Base-by-base conservation (phyloP, 441 rosid species). In the Caryocar brasiliense region DNA sequence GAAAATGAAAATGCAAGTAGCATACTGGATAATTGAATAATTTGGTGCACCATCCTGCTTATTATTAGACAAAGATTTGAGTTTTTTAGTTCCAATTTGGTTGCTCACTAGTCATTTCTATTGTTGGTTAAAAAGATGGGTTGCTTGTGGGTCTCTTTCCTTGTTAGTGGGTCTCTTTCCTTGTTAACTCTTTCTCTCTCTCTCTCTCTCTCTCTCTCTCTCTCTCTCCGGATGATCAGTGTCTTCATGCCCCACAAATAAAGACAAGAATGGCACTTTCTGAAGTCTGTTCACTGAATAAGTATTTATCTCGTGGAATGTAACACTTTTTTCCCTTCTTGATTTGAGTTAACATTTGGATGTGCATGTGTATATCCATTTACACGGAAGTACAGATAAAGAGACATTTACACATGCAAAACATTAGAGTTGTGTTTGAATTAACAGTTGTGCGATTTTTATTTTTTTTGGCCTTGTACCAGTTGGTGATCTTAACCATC, bases 401-500 rank as follows among this genome's bases (percentile, higher is more conserved):
- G n/a, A n/a, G n/a, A n/a, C n/a, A n/a, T n/a, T n/a, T n/a, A n/a
- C n/a, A n/a, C 17, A 25, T 37, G 24, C 15, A 10, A 5, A 13
- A 15, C 3, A 8, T 35, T 49, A 21, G 42, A 17, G n/a, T n/a
- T n/a, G n/a, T n/a, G n/a, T n/a, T n/a, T n/a, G n/a, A n/a, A n/a
- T n/a, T 13, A 33, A 57, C n/a, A 15, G 17, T 15, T 38, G 26
- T 27, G 19, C 20, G 20, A 13, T 26, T 0, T 12, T 57, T 29
- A 25, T 8, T 51, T n/a, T 42, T 23, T 33, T 45, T 40, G 7
- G 2, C 34, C 12, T 6, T 36, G 7, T 60, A 7, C 21, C 62
- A 74, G 79, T 74, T 42, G 79, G 79, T 15, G 79, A 74, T 66
- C 75, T 74, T 36, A 74, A 74, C 54, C 79, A 74, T 44, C 76